Conservation (phyloP, 2,329 filamentous ascomycete species). For the Ambrosiella xylebori region DNA sequence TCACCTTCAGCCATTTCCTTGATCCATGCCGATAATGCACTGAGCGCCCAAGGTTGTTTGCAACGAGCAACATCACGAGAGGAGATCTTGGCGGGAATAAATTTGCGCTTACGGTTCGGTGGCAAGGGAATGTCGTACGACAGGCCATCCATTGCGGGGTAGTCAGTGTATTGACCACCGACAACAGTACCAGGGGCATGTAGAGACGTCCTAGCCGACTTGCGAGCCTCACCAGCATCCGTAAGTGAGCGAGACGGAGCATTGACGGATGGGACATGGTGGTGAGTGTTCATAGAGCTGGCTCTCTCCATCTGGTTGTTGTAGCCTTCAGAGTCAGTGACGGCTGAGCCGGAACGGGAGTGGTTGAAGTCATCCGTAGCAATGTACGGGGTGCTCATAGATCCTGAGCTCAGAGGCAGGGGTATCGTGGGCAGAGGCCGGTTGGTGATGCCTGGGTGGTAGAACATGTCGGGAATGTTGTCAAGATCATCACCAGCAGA, state of each 20-base stretch:
- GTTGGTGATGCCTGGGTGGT: slow-evolving; percentile 62
- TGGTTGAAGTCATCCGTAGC: background rate
- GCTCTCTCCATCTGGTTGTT: slow-evolving; percentile 37
- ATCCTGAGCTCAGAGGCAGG: slow-evolving; percentile 28
- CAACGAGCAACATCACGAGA: slow-evolving; percentile 71
- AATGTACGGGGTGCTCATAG: background rate
- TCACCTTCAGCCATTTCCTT: slow-evolving; percentile 69
- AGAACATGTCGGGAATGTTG: slow-evolving; percentile 61
- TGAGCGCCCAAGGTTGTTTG: slow-evolving; percentile 80
- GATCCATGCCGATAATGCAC: slow-evolving; percentile 73
- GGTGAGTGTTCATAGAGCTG: slow-evolving; percentile 68
- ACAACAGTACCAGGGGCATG: background rate
- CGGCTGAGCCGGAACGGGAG: slow-evolving; percentile 28
- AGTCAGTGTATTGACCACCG: background rate
- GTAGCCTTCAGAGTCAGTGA: background rate
- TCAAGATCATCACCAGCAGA: slow-evolving; percentile 50
- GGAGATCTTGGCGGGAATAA: slow-evolving; percentile 70
- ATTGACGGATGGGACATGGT: slow-evolving; percentile 59
- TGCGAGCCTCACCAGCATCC: slow-evolving; percentile 62
- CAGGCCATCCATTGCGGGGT: background rate
- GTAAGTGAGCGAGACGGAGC: slow-evolving; percentile 86
- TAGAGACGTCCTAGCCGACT: slow-evolving; percentile 15
- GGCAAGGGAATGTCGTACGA: slow-evolving; percentile 69
- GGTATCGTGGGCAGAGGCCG: slow-evolving; percentile 48
- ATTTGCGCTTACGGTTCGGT: slow-evolving; percentile 61